Percentiles rank a stretch among this genome's conserved stretches.
Evolutionary conservation across 2,329 filamentous ascomycete species (phyloP).

Genomic region (Pseudogymnoascus pannorum): DNA sequence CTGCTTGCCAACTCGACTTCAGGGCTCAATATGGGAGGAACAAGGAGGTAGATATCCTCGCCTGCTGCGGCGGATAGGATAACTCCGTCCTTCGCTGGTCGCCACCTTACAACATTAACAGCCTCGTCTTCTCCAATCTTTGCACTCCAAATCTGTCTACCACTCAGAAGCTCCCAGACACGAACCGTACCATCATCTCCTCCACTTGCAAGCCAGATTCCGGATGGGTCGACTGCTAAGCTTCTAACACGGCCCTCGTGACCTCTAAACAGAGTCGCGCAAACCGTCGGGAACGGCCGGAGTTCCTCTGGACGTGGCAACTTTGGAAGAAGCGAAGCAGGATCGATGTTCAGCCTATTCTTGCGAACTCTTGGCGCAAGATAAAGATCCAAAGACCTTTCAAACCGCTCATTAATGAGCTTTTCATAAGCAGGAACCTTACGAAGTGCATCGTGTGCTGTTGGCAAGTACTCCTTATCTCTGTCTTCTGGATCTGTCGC

Average conservation of each 20-base stretch:
- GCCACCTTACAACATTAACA: slow-evolving; percentile 83
- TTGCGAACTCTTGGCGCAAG: slow-evolving; percentile 85
- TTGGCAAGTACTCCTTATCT: slow-evolving; percentile 80
- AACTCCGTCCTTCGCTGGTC: slow-evolving; percentile 71
- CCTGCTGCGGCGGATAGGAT: slow-evolving; percentile 79
- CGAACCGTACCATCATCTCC: slow-evolving; percentile 90
- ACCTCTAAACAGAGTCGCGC: slow-evolving; percentile 77
- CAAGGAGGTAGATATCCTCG: slow-evolving; percentile 77
- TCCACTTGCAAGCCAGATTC: slow-evolving; percentile 80
- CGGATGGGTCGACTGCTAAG: slow-evolving; percentile 76
- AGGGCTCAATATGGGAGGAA: slow-evolving; percentile 65
- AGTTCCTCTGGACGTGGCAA: slow-evolving; percentile 88
- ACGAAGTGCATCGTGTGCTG: slow-evolving; percentile 73
- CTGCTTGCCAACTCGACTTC: slow-evolving; percentile 68
- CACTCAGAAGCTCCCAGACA: slow-evolving; percentile 81
- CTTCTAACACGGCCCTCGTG: slow-evolving; percentile 84
- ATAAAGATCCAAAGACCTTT: slow-evolving; percentile 91
- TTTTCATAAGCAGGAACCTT: slow-evolving; percentile 86
- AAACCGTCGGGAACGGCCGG: slow-evolving; percentile 87
- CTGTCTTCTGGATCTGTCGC: slow-evolving; percentile 81
- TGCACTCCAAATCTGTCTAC: slow-evolving; percentile 79
- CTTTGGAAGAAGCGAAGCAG: slow-evolving; percentile 84
- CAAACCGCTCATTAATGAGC: slow-evolving; percentile 93
- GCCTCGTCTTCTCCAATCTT: slow-evolving; percentile 70
- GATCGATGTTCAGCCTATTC: slow-evolving; percentile 95